Evolutionary conservation across 805 yeast species (phyloP).

Genomic region (Lachancea fermentati): DNA sequence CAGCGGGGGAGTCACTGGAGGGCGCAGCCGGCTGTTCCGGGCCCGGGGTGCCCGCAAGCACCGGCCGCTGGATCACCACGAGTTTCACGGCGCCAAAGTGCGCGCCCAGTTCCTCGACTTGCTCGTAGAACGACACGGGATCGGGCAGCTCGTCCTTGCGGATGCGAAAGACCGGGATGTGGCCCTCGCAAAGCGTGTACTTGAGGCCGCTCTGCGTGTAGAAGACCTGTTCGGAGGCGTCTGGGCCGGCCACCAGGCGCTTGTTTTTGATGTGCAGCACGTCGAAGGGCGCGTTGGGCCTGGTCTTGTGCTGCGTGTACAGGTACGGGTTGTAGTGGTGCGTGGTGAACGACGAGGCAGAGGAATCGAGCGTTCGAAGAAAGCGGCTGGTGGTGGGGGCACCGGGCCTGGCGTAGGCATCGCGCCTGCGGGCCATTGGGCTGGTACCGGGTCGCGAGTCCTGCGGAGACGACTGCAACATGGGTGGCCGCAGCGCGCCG

Average conservation of each 20-base stretch:
- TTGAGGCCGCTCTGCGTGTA: constrained; percentile 12
- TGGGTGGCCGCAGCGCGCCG: no score
- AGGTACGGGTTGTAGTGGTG: constrained; percentile 9
- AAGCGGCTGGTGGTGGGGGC: constrained; percentile 11
- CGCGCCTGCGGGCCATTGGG: background rate
- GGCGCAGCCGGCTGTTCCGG: background rate
- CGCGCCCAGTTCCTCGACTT: constrained; percentile 20
- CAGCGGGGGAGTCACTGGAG: background rate
- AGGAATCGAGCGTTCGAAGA: constrained; percentile 5
- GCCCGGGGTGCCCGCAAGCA: background rate
- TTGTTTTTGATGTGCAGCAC: constrained; percentile 10
- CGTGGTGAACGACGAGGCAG: background rate
- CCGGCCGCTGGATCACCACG: constrained; percentile 4
- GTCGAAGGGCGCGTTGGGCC: constrained; percentile 15
- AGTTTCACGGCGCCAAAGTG: constrained; percentile 24
- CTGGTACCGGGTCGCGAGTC: no score
- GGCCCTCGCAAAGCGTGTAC: constrained; percentile 16
- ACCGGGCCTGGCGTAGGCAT: background rate
- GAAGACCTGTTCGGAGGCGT: background rate
- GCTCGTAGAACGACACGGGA: constrained; percentile 22
- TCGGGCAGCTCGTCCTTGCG: constrained; percentile 12
- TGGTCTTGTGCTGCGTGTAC: constrained; percentile 14
- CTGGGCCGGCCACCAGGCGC: constrained; percentile 3
- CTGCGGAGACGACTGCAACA: no score
- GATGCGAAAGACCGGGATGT: constrained; percentile 22